phyloP scores from a whole-genome alignment of 2,329 filamentous ascomycete genomes.

The Ascomycota sp. region DNA sequence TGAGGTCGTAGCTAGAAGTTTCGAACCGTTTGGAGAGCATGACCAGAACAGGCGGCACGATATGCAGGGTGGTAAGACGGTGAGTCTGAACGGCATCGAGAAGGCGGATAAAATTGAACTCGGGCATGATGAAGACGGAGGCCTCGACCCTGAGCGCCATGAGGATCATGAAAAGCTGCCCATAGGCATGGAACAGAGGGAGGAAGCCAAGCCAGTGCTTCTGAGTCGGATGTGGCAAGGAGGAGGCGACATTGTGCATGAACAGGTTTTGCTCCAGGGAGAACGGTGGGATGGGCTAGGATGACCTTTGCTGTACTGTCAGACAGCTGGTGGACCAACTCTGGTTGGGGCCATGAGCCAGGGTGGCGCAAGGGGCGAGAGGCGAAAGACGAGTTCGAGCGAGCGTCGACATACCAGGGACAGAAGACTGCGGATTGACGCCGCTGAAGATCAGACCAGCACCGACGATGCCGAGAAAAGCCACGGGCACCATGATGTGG shows the following conservation, averaged over 20 bases:
- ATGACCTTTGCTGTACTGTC: slow-evolving; percentile 28
- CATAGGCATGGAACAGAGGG: slow-evolving; percentile 25
- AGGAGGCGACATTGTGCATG: slow-evolving; percentile 8
- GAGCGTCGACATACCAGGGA: slow-evolving; percentile 15
- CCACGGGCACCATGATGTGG: slow-evolving; percentile 32
- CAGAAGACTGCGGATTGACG: slow-evolving; percentile 30
- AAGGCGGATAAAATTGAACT: slow-evolving; percentile 35
- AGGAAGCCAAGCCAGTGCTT: slow-evolving; percentile 19
- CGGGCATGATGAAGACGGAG: slow-evolving; percentile 40
- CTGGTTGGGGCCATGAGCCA: slow-evolving; percentile 8
- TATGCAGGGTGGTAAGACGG: slow-evolving; percentile 32
- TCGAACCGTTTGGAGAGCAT: slow-evolving; percentile 34
- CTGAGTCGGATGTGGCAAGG: slow-evolving; percentile 1
- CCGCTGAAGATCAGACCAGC: slow-evolving; percentile 32
- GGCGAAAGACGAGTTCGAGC: background rate
- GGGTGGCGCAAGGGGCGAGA: slow-evolving; percentile 1
- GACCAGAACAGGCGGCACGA: slow-evolving; percentile 39
- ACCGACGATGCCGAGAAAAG: slow-evolving; percentile 31
- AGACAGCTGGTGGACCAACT: slow-evolving; percentile 28
- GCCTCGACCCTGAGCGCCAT: slow-evolving; percentile 20
- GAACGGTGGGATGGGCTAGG: slow-evolving; percentile 24
- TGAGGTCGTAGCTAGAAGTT: slow-evolving; percentile 12
- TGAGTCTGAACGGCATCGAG: slow-evolving; percentile 28
- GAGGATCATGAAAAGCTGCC: slow-evolving; percentile 22
- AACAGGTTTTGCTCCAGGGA: slow-evolving; percentile 13